These are phyloP conservation scores for Collybia nuda DNA, from an alignment of 768 basidiomycete species.

Conservation along the genomic window DNA sequence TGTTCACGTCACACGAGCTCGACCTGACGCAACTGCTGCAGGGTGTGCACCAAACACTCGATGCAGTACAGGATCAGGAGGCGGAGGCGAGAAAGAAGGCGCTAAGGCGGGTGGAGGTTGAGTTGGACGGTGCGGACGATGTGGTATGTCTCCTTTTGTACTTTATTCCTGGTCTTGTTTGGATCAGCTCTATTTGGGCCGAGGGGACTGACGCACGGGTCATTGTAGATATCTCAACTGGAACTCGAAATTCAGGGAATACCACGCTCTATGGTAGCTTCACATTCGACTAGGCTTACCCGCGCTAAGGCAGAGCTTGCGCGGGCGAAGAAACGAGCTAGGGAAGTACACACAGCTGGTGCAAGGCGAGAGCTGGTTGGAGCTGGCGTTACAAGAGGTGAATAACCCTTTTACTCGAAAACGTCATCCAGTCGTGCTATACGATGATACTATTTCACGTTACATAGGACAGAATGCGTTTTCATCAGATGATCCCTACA, in stretches of 20 bases:
- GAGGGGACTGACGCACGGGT: not conserved
- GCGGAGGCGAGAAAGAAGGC: conserved; percentile 81
- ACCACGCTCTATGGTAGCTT: conserved; percentile 74
- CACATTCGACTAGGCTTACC: conserved; percentile 67
- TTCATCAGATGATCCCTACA: conserved; percentile 73
- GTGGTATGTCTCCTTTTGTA: conserved; percentile 54
- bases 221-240: conserved; percentile 82
- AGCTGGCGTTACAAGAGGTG: too few species aligned
- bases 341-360: conserved; percentile 56
- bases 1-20: conserved; percentile 81
- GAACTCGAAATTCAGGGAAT: conserved; percentile 93
- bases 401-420: too few species aligned
- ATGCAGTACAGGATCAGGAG: conserved; percentile 56
- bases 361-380: too few species aligned
- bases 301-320: conserved; percentile 70
- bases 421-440: too few species aligned
- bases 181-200: not conserved
- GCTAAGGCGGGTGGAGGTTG: conserved; percentile 79
- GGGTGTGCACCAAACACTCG: conserved; percentile 72
- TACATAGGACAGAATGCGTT: not conserved
- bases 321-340: conserved; percentile 74
- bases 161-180: not conserved
- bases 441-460: conserved; percentile 1
- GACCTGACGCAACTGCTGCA: conserved; percentile 77
- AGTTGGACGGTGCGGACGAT: conserved; percentile 93